These are phyloP conservation scores for Monilinia fructigena DNA, from an alignment of 2,329 filamentous ascomycete species.

Conservation along the genomic window DNA sequence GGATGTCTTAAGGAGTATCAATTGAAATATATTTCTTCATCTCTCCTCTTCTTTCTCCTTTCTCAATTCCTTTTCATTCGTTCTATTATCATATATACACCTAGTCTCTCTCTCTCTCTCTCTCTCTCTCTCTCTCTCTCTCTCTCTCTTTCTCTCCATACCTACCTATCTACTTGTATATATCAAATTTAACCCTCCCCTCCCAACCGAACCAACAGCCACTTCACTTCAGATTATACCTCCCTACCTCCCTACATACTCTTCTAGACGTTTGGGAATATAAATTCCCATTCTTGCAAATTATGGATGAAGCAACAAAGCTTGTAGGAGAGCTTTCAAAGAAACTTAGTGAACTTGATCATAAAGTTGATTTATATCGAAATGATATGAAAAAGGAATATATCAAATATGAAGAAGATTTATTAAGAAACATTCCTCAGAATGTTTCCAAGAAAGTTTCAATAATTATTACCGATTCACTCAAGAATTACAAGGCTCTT, in stretches of 20 bases:
- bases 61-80: too few relatives aligned
- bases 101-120: too few relatives aligned
- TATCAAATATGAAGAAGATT: constrained; percentile 51
- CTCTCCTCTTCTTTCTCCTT: too few relatives aligned
- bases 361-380: constrained; percentile 56
- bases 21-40: too few relatives aligned
- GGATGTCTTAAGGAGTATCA: too few relatives aligned
- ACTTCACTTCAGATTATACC: too few relatives aligned
- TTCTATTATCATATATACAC: too few relatives aligned
- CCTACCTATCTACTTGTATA: too few relatives aligned
- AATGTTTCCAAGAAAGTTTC: constrained; percentile 51
- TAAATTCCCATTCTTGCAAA: constrained; percentile 1
- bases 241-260: too few relatives aligned
- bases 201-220: too few relatives aligned
- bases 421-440: constrained; percentile 49
- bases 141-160: background rate
- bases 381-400: constrained; percentile 58
- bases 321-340: constrained; percentile 39
- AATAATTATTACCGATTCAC: constrained; percentile 41
- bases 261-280: background rate
- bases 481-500: constrained; percentile 31
- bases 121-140: too few relatives aligned
- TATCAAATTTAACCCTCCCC: too few relatives aligned
- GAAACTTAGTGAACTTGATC: constrained; percentile 52
- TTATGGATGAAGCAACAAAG: constrained; percentile 52